Evolutionary conservation across 345 rosid genomes (phyloP).

Genomic region (Acer campestre): DNA sequence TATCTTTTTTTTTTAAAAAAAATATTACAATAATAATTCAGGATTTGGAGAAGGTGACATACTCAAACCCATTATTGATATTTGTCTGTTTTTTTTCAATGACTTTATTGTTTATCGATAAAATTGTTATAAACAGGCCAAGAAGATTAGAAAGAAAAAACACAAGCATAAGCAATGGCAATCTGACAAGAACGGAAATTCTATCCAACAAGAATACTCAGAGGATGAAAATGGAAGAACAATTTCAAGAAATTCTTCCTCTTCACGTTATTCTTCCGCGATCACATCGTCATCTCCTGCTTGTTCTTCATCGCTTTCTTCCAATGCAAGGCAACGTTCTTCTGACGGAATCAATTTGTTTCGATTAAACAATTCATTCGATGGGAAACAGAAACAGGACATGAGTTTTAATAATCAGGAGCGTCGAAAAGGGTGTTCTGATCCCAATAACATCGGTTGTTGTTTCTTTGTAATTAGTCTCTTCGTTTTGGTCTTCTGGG

Average conservation of each 20-base stretch:
- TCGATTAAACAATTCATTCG: neutral
- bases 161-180: neutral
- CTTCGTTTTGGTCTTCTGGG: slow-evolving; percentile 46
- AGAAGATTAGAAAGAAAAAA: slow-evolving; percentile 33
- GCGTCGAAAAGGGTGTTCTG: slow-evolving; percentile 13
- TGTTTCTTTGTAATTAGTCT: slow-evolving; percentile 39
- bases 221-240: neutral
- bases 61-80: no score
- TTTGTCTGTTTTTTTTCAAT: no score
- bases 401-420: neutral
- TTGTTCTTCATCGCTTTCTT: slow-evolving; percentile 11
- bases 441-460: slow-evolving; percentile 6
- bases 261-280: slow-evolving; percentile 7
- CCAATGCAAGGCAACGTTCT: neutral
- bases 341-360: neutral
- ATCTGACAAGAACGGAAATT: slow-evolving; percentile 4
- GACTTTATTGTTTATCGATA: no score
- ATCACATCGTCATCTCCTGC: neutral
- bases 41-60: no score
- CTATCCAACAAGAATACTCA: neutral
- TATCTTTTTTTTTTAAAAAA: no score
- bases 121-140: slow-evolving; percentile 28
- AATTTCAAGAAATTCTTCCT: neutral
- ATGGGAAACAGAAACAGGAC: neutral
- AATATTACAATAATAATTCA: no score